Evolutionary conservation across 345 rosid genomes (phyloP).

Genomic region (Hypericum perforatum): DNA sequence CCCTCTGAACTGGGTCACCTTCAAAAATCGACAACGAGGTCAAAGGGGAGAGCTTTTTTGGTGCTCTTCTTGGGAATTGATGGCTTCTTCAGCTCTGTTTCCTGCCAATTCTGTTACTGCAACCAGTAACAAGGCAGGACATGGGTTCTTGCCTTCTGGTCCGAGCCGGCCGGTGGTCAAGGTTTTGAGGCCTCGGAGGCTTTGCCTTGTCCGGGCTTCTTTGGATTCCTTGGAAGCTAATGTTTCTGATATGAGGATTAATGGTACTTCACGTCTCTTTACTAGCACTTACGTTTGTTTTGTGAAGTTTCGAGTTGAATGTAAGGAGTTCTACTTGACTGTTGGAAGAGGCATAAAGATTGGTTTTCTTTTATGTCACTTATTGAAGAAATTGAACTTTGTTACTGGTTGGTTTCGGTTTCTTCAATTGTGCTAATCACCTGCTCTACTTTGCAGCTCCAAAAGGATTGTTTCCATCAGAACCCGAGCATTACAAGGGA

Average conservation of each 20-base stretch:
- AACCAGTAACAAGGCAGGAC: slow-evolving; percentile 8
- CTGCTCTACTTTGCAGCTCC: slow-evolving; percentile 68
- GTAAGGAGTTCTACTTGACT: not conserved
- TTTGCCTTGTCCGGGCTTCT: slow-evolving; percentile 40
- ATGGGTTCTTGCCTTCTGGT: slow-evolving; percentile 14
- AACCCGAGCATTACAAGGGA: slow-evolving; percentile 84
- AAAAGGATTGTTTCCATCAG: slow-evolving; percentile 89
- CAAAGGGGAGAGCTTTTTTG: not conserved
- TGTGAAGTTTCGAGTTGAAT: slow-evolving; percentile 8
- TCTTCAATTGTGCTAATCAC: slow-evolving; percentile 5
- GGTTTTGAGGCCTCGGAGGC: slow-evolving; percentile 29
- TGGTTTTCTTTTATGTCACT: slow-evolving; percentile 9
- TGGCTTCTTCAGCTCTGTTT: slow-evolving; percentile 70
- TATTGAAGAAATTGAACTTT: not conserved
- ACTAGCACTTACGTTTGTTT: slow-evolving; percentile 1
- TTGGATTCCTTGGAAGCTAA: slow-evolving; percentile 45
- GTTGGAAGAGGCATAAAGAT: not conserved
- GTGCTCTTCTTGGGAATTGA: slow-evolving; percentile 5
- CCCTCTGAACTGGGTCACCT: too few species aligned
- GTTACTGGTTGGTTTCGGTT: not conserved
- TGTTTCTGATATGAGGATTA: slow-evolving; percentile 89
- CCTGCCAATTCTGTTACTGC: slow-evolving; percentile 49
- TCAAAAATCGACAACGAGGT: too few species aligned
- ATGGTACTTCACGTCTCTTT: slow-evolving; percentile 40
- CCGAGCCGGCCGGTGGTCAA: slow-evolving; percentile 21